Evolutionary conservation across 805 yeast genomes (phyloP), one percentile per base, ranked within the genome.

Genomic region (Myxozyma sirexii): DNA sequence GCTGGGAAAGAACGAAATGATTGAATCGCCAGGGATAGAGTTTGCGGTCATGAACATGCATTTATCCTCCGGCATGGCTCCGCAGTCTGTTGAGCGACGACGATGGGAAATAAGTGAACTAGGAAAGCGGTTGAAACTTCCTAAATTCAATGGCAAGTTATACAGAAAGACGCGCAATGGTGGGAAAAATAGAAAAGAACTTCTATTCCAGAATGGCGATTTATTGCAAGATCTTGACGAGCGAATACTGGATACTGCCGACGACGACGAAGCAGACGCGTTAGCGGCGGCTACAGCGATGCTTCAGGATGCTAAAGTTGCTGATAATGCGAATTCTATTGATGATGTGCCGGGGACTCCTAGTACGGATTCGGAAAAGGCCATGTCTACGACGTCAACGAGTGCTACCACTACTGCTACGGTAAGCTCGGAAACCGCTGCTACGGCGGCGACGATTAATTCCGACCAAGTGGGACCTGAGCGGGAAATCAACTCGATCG

Each of bases 41-140:
- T 47, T 77, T 49, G 66, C 67, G 3, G 69, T 82, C 8, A 69
- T 83, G 21, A 81, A 84, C 63, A 76, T 84, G 67, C 88, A 84
- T 69, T 73, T 84, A 48, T 79, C 81, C 1, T 81, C 83, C 17
- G 86, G 88, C 24, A 79, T 77, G 37, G 72, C 74, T 27, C 66
- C 69, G 1, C 70, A 71, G 31, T 72, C 74, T 24, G 58, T 77
- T 4, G 68, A 74, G 1, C 71, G 81, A 47, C 66, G 84, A 53
- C 70, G 79, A 27, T 77, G 79, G 75, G 84, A 80, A 60, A 65
- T 80, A 21, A 69, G 71, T 19, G 80, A 79, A 35, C 76, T 80
- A 31, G 70, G 66, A 47, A 67, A 67, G 15, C 71, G 72, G 31
- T 56, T 73, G 60, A 56, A 59, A 39, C 47, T 74, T n/a, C 73